Percentiles rank a stretch among this genome's conserved stretches.
phyloP scores from a whole-genome alignment of 1,284 basidiomycete genomes.

The Cutaneotrichosporon cutaneum region DNA sequence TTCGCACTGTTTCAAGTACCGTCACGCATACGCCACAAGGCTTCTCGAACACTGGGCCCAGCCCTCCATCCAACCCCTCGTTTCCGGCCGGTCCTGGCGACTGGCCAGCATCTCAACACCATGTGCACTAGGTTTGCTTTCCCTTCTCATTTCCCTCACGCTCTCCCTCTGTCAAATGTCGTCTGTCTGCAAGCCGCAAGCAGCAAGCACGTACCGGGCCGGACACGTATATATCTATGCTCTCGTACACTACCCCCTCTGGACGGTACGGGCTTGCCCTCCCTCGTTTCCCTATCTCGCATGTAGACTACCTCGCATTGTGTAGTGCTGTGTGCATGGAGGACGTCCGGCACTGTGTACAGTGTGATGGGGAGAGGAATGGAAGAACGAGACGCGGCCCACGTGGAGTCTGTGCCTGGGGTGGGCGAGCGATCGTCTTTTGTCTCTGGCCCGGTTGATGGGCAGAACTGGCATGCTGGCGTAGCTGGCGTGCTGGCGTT shows the following conservation, averaged over 20 bases:
- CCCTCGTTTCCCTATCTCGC: not conserved
- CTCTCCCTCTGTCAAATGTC: slow-evolving; percentile 1
- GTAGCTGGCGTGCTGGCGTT: too few relatives aligned
- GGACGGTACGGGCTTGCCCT: not conserved
- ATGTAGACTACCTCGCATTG: not conserved
- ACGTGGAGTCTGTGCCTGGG: too few relatives aligned
- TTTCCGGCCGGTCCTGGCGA: slow-evolving; percentile 5
- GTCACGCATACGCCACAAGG: slow-evolving; percentile 1
- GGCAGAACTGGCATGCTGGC: too few relatives aligned
- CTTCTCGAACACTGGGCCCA: slow-evolving; percentile 5
- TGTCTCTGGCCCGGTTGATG: too few relatives aligned
- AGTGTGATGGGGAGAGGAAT: too few relatives aligned
- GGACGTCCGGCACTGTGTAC: not conserved
- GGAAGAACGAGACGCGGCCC: too few relatives aligned
- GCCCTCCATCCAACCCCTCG: not conserved
- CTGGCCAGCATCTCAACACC: slow-evolving; percentile 5
- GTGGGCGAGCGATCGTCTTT: too few relatives aligned
- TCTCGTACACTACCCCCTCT: not conserved
- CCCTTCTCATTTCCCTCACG: not conserved
- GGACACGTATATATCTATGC: not conserved
- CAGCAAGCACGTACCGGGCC: not conserved
- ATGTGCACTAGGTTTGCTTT: slow-evolving; percentile 17
- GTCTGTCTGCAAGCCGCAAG: slow-evolving; percentile 1
- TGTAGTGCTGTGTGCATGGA: slow-evolving; percentile 1
- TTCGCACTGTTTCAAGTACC: slow-evolving; percentile 12